phyloP scores from a whole-genome alignment of 768 basidiomycete species.

The Naganishia vishniacii region DNA sequence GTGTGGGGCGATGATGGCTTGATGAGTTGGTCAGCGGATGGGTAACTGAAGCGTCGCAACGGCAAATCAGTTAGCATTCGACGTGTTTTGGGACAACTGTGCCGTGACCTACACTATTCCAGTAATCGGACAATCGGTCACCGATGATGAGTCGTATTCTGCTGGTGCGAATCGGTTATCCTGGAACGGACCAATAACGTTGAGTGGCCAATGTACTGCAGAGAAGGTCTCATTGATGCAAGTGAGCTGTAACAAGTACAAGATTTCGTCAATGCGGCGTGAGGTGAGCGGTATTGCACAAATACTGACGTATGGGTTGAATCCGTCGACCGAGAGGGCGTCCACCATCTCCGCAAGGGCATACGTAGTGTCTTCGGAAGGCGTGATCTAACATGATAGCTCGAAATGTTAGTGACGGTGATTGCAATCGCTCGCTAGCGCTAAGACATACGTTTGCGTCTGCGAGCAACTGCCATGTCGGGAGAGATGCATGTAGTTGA shows the following conservation, averaged over 20 bases:
- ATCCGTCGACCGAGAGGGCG: slow-evolving; percentile 31
- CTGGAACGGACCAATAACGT: slow-evolving; percentile 41
- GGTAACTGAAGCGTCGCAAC: neutral
- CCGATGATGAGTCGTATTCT: slow-evolving; percentile 12
- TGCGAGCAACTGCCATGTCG: slow-evolving; percentile 33
- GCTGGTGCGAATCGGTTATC: slow-evolving; percentile 31
- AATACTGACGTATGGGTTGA: slow-evolving; percentile 37
- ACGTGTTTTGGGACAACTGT: neutral
- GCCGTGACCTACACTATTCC: slow-evolving; percentile 13
- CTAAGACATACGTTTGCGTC: slow-evolving; percentile 46
- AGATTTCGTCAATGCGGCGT: too few relatives aligned
- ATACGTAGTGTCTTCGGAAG: slow-evolving; percentile 43
- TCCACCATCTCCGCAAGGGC: slow-evolving; percentile 36
- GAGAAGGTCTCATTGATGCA: slow-evolving; percentile 39
- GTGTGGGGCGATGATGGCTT: neutral
- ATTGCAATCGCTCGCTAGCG: too few relatives aligned
- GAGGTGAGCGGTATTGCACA: too few relatives aligned
- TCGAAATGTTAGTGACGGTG: too few relatives aligned
- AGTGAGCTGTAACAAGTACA: slow-evolving; percentile 32
- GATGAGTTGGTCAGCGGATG: slow-evolving; percentile 5
- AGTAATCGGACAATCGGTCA: neutral
- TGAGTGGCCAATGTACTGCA: slow-evolving; percentile 40
- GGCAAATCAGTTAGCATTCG: neutral
- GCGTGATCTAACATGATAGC: slow-evolving; percentile 38
- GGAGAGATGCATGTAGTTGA: slow-evolving; percentile 34